These are phyloP conservation scores for Chondrus crispus DNA, from an alignment of 23 red algal genomes.

Conservation along the genomic window DNA sequence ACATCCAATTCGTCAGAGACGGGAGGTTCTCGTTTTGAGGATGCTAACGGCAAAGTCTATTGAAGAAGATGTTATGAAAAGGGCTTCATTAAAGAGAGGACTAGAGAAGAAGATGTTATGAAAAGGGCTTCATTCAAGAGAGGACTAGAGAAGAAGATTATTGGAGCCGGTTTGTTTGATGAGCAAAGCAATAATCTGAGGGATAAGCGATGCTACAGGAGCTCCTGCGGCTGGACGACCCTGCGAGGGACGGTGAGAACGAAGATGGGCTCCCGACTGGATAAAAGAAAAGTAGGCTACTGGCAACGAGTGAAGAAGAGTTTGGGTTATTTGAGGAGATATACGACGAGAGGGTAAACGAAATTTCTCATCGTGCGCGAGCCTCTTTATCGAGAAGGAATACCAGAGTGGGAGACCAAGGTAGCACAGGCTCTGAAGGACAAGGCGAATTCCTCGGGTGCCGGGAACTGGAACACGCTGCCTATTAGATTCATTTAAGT, in stretches of 20 bases:
- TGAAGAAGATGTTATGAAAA: slow-evolving; percentile 89
- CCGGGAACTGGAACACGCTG: slow-evolving; percentile 23
- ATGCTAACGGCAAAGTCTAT: slow-evolving; percentile 90
- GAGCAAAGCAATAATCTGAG: slow-evolving; percentile 84
- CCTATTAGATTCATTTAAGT: slow-evolving; percentile 15
- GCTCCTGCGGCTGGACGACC: slow-evolving; percentile 68
- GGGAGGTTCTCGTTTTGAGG: slow-evolving; percentile 83
- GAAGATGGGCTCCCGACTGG: slow-evolving; percentile 76
- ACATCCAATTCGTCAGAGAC: slow-evolving; percentile 93
- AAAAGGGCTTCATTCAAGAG: slow-evolving; percentile 85
- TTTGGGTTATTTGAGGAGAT: slow-evolving; percentile 75
- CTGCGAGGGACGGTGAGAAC: slow-evolving; percentile 74
- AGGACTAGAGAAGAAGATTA: slow-evolving; percentile 96
- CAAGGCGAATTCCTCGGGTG: slow-evolving; percentile 41
- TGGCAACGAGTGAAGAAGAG: slow-evolving; percentile 88
- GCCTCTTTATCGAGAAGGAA: slow-evolving; percentile 69
- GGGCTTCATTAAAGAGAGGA: slow-evolving; percentile 86
- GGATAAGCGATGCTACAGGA: slow-evolving; percentile 85
- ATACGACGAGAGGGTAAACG: slow-evolving; percentile 72
- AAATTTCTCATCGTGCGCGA: slow-evolving; percentile 7
- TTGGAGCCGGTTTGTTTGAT: slow-evolving; percentile 99
- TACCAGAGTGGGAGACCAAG: slow-evolving; percentile 76
- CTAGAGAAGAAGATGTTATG: slow-evolving; percentile 94
- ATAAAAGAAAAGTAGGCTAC: slow-evolving; percentile 85
- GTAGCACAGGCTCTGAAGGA: slow-evolving; percentile 46